These are phyloP conservation scores for Amanita phalloides DNA, from an alignment of 768 basidiomycete genomes.

Conservation along the genomic window DNA sequence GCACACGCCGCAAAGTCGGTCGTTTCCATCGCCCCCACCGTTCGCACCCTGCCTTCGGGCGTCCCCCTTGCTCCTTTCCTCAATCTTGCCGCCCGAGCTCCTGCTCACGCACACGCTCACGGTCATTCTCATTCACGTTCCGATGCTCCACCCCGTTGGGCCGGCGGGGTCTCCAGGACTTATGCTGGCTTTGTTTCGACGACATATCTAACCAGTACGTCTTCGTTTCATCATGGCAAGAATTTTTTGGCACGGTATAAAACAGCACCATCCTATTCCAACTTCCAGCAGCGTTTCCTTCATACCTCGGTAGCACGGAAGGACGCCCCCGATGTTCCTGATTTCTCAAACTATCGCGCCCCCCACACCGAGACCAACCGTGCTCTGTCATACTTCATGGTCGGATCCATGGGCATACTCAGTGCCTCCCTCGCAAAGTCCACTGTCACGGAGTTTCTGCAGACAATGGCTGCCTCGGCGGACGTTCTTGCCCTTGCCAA, in stretches of 20 bases:
- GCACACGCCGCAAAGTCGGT: constrained; percentile 66
- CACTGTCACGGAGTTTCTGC: constrained; percentile 85
- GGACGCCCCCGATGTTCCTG: constrained; percentile 77
- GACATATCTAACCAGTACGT: constrained; percentile 53
- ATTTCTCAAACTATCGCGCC: constrained; percentile 76
- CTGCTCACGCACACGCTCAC: constrained; percentile 46
- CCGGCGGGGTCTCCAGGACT: constrained; percentile 42
- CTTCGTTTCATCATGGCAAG: constrained; percentile 3
- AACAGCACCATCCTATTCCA: constrained; percentile 37
- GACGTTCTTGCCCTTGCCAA: constrained; percentile 98
- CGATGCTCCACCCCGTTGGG: constrained; percentile 55
- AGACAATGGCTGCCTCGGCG: constrained; percentile 94
- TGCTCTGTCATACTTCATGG: constrained; percentile 81
- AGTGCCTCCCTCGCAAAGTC: constrained; percentile 93
- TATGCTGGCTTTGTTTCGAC: constrained; percentile 51
- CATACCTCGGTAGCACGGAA: constrained; percentile 64
- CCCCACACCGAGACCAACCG: constrained; percentile 57
- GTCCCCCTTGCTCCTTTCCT: constrained; percentile 68
- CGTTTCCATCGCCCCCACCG: constrained; percentile 70
- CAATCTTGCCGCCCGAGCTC: constrained; percentile 61
- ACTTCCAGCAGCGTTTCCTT: constrained; percentile 59
- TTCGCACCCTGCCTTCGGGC: constrained; percentile 69
- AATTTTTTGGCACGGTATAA: neutral
- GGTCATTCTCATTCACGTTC: constrained; percentile 49
- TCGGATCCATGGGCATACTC: constrained; percentile 86